phyloP scores from a whole-genome alignment of 148 eudicot genomes.

The Amaranthus hypochondriacus region DNA sequence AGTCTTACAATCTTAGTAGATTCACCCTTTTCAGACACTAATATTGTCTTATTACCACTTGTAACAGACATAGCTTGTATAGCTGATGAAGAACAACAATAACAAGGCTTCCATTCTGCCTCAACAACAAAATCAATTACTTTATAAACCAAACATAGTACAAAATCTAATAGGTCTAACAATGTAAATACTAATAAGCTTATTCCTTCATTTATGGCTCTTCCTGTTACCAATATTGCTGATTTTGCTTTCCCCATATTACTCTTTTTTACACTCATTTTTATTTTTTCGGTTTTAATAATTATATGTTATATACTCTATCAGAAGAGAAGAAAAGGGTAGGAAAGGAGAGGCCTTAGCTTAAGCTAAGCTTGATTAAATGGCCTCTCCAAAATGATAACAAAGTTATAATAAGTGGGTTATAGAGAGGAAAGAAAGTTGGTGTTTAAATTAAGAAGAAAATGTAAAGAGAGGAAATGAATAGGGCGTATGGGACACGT shows the following conservation, averaged over 20 bases:
- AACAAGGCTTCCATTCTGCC: constrained; percentile 80
- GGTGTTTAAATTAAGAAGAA: not conserved
- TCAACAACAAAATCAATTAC: constrained; percentile 54
- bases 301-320: too few relatives aligned
- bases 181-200: constrained; percentile 60
- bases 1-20: constrained; percentile 53
- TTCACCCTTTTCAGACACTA: constrained; percentile 59
- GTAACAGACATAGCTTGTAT: constrained; percentile 44
- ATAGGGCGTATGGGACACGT: constrained; percentile 38
- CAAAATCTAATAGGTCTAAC: constrained; percentile 55
- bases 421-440: not conserved
- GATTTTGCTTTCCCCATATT: constrained; percentile 21
- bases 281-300: not conserved
- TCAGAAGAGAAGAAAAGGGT: too few relatives aligned
- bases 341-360: not conserved
- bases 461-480: constrained; percentile 4
- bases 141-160: constrained; percentile 56
- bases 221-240: constrained; percentile 30
- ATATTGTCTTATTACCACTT: constrained; percentile 48
- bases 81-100: constrained; percentile 45
- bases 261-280: constrained; percentile 8
- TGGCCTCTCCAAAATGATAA: constrained; percentile 6
- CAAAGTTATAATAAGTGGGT: not conserved
- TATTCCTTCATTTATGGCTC: constrained; percentile 39
- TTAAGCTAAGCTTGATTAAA: constrained; percentile 3